A percentile compares a stretch with the other conserved stretches of the same genome.
These are phyloP conservation scores for Zangia roseola DNA, from an alignment of 768 basidiomycete species.

Conservation along the genomic window DNA sequence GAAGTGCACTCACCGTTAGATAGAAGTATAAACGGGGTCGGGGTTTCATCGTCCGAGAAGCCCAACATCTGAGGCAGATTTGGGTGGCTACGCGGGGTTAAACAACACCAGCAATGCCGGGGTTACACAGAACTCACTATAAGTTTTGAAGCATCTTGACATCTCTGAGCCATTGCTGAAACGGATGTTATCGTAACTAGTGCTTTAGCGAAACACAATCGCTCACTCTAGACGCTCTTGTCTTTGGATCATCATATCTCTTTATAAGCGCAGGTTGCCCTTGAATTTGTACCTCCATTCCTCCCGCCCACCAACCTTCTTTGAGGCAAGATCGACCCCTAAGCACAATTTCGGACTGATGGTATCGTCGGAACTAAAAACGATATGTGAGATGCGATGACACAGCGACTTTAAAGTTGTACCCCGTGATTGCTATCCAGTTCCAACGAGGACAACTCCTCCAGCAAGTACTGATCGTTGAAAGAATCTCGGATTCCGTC, in stretches of 20 bases:
- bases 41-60: conserved; percentile 43
- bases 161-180: conserved; percentile 48
- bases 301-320: conserved; percentile 50
- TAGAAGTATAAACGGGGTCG: conserved; percentile 51
- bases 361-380: conserved; percentile 46
- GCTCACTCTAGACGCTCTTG: conserved; percentile 33
- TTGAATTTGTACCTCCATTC: conserved; percentile 39
- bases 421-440: conserved; percentile 37
- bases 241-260: conserved; percentile 41
- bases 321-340: conserved; percentile 36
- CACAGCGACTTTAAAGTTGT: neutral
- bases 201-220: neutral
- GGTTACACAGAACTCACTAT: conserved; percentile 35
- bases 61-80: conserved; percentile 55
- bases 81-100: conserved; percentile 39
- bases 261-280: conserved; percentile 43
- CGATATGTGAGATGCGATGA: conserved; percentile 5
- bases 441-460: conserved; percentile 19
- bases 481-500: conserved; percentile 13
- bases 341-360: conserved; percentile 47
- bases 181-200: neutral
- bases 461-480: conserved; percentile 21
- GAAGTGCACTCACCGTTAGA: conserved; percentile 38
- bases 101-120: neutral
- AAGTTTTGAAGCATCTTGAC: conserved; percentile 49